Evolutionary conservation across 352 stramenopile genomes (phyloP).

Genomic region (Globisporangium splendens): DNA sequence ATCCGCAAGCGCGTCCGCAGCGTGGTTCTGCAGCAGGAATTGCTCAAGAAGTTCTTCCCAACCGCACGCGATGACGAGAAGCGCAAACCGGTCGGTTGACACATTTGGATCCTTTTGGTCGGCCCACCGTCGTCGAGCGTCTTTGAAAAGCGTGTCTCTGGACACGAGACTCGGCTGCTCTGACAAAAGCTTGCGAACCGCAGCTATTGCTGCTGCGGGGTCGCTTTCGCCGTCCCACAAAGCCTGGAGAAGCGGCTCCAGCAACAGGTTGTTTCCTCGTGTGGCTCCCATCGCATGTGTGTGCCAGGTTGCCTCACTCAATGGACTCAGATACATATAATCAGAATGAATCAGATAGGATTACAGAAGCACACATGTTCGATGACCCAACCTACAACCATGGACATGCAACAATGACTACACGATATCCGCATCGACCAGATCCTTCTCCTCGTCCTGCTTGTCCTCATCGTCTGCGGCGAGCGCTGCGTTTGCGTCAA

Average conservation of each 20-base stretch:
- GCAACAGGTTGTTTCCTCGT: background rate
- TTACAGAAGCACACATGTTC: background rate
- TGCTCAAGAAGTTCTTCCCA: conserved; percentile 28
- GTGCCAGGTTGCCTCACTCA: background rate
- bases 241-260: conserved; percentile 2
- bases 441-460: background rate
- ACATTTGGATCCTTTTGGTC: background rate
- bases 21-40: conserved; percentile 30
- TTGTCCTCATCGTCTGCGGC: background rate
- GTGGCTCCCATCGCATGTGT: background rate
- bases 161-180: background rate
- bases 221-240: background rate
- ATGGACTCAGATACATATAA: conserved; percentile 1
- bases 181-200: background rate
- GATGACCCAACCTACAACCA: background rate
- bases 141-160: conserved; percentile 18
- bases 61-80: conserved; percentile 19
- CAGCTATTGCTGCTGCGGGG: background rate
- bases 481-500: background rate
- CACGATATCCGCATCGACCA: conserved; percentile 4
- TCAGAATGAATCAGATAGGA: conserved; percentile 1
- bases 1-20: conserved; percentile 21
- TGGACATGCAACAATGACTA: background rate
- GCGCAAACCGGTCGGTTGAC: conserved; percentile 15
- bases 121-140: conserved; percentile 16